Conservation (phyloP, 345 rosid genomes). For the Viola odorata region DNA sequence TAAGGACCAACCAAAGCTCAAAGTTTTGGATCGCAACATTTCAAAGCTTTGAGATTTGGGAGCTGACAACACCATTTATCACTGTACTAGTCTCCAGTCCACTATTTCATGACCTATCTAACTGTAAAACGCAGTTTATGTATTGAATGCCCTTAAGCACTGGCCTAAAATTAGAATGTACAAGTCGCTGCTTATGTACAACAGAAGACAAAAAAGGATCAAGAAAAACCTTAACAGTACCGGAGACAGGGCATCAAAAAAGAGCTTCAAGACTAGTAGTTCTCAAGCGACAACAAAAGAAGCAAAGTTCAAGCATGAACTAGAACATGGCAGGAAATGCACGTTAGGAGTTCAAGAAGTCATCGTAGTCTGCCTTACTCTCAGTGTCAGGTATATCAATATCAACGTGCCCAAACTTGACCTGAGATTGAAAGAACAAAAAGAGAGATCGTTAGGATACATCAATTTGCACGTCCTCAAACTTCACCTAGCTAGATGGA, state of each 20-base stretch:
- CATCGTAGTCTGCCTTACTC: constrained; percentile 59
- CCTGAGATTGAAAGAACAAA: constrained; percentile 37
- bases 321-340: not conserved
- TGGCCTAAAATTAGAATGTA: not conserved
- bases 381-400: constrained; percentile 75
- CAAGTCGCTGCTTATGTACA: constrained; percentile 15
- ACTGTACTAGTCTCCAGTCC: no score
- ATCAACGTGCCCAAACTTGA: constrained; percentile 85
- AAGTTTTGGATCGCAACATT: no score
- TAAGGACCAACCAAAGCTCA: no score
- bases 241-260: not conserved
- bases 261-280: constrained; percentile 2
- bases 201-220: not conserved
- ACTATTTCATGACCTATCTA: no score
- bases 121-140: no score
- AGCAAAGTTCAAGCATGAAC: constrained; percentile 5
- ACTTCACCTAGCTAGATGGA: not conserved
- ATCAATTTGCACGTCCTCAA: no score
- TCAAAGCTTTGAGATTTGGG: no score
- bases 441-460: not conserved
- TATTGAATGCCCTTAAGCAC: no score
- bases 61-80: no score
- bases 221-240: not conserved
- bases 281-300: constrained; percentile 7
- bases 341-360: constrained; percentile 37